Evolutionary conservation across 805 yeast genomes (phyloP).

Genomic region (Candida fluviatilis): DNA sequence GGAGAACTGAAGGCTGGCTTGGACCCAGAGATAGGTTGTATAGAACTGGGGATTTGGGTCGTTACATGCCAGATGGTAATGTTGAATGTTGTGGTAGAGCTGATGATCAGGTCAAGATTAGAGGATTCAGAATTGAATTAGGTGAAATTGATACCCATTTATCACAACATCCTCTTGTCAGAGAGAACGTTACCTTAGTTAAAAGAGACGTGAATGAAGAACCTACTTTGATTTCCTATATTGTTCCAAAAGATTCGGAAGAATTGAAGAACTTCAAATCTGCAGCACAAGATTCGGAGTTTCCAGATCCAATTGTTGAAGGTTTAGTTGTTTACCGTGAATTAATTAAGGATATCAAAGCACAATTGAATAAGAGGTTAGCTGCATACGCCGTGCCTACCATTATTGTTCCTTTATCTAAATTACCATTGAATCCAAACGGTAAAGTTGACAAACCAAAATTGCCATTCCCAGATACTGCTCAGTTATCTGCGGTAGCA

Average conservation of each 20-base stretch:
- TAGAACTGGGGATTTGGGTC: slow-evolving; percentile 96
- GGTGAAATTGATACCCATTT: slow-evolving; percentile 98
- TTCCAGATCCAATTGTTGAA: slow-evolving; percentile 62
- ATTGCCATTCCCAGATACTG: slow-evolving; percentile 89
- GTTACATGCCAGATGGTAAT: slow-evolving; percentile 95
- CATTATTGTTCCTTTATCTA: slow-evolving; percentile 78
- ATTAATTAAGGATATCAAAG: slow-evolving; percentile 75
- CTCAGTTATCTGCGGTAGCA: slow-evolving; percentile 77
- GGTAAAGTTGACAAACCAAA: slow-evolving; percentile 98
- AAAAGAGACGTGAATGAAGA: slow-evolving; percentile 91
- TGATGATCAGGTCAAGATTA: slow-evolving; percentile 95
- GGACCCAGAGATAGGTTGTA: slow-evolving; percentile 96
- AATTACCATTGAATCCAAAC: slow-evolving; percentile 92
- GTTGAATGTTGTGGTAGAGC: slow-evolving; percentile 99
- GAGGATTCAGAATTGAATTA: slow-evolving; percentile 97
- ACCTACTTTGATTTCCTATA: slow-evolving; percentile 83
- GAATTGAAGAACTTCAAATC: slow-evolving; percentile 48
- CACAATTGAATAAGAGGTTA: slow-evolving; percentile 79
- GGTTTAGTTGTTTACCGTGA: slow-evolving; percentile 76
- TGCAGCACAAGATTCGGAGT: slow-evolving; percentile 43
- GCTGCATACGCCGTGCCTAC: slow-evolving; percentile 95
- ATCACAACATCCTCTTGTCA: slow-evolving; percentile 86
- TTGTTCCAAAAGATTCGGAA: slow-evolving; percentile 66
- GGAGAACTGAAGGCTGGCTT: slow-evolving; percentile 75
- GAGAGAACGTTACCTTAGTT: slow-evolving; percentile 91